Evolutionary conservation across 768 basidiomycete species (phyloP).

Genomic region (Antrodiella citrinella): DNA sequence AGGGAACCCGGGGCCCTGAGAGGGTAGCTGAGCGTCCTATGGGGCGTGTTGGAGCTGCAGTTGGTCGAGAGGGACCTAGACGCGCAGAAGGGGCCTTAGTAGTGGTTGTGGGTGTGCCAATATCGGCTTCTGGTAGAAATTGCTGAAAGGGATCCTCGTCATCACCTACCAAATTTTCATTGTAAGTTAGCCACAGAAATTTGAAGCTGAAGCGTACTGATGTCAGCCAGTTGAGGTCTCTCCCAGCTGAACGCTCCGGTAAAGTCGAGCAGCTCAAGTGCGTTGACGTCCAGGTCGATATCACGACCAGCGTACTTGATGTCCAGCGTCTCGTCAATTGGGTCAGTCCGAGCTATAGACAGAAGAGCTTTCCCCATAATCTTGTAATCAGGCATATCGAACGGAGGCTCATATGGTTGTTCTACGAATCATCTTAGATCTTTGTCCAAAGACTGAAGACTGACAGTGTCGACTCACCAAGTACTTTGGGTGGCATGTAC

Average conservation of each 20-base stretch:
- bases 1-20: background rate
- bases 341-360: constrained; percentile 26
- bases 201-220: constrained; percentile 6
- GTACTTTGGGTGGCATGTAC: constrained; percentile 46
- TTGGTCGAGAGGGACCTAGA: background rate
- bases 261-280: constrained; percentile 3
- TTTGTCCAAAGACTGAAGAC: background rate
- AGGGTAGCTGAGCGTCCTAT: background rate
- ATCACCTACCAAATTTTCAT: background rate
- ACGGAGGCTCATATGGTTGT: constrained; percentile 34
- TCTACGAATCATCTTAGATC: constrained; percentile 20
- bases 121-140: background rate
- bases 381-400: constrained; percentile 43
- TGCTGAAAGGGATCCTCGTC: constrained; percentile 4
- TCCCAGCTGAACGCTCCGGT: constrained; percentile 9
- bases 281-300: constrained; percentile 13
- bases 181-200: too few relatives aligned
- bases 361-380: constrained; percentile 31
- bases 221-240: background rate
- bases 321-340: constrained; percentile 26
- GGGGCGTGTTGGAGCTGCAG: background rate
- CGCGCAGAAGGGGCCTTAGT: background rate
- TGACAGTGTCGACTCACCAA: constrained; percentile 28
- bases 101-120: too few relatives aligned
- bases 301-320: constrained; percentile 15